phyloP scores from a whole-genome alignment of 768 basidiomycete species.

The Lactarius deliciosus region DNA sequence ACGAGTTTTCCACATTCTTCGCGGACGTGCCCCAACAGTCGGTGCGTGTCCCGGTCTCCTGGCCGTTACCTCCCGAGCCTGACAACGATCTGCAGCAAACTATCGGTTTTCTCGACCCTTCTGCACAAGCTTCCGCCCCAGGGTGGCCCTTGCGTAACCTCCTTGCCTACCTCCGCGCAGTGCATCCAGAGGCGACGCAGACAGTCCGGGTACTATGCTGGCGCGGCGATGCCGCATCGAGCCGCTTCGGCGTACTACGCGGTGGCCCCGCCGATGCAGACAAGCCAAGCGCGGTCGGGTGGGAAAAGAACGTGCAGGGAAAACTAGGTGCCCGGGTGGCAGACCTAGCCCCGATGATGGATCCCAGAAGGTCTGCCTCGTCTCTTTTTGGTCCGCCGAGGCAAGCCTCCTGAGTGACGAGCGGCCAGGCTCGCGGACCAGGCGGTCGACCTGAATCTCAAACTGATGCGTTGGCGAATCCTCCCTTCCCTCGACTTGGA shows the following conservation, averaged over 20 bases:
- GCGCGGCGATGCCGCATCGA: constrained; percentile 63
- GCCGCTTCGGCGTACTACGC: constrained; percentile 56
- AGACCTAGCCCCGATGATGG: constrained; percentile 95
- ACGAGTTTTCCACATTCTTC: constrained; percentile 61
- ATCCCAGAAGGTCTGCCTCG: constrained; percentile 65
- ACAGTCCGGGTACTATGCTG: constrained; percentile 71
- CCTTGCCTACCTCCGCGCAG: constrained; percentile 71
- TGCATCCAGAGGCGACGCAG: constrained; percentile 50
- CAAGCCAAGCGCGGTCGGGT: constrained; percentile 75
- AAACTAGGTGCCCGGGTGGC: constrained; percentile 86
- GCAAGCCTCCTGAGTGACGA: not conserved
- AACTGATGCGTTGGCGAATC: constrained; percentile 97
- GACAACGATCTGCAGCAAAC: constrained; percentile 30
- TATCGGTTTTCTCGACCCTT: constrained; percentile 63
- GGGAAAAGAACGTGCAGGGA: constrained; percentile 91
- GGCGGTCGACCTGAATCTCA: constrained; percentile 96
- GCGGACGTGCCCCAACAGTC: constrained; percentile 41
- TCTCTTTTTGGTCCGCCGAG: not conserved
- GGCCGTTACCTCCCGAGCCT: not conserved
- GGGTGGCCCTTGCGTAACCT: constrained; percentile 96
- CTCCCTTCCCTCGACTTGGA: constrained; percentile 87
- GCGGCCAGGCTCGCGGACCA: constrained; percentile 79
- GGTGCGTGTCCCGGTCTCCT: constrained; percentile 39
- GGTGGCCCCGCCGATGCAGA: constrained; percentile 36
- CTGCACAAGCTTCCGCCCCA: constrained; percentile 52